These are phyloP conservation scores for Citrus glauca DNA, from an alignment of 345 rosid species.

Conservation along the genomic window DNA sequence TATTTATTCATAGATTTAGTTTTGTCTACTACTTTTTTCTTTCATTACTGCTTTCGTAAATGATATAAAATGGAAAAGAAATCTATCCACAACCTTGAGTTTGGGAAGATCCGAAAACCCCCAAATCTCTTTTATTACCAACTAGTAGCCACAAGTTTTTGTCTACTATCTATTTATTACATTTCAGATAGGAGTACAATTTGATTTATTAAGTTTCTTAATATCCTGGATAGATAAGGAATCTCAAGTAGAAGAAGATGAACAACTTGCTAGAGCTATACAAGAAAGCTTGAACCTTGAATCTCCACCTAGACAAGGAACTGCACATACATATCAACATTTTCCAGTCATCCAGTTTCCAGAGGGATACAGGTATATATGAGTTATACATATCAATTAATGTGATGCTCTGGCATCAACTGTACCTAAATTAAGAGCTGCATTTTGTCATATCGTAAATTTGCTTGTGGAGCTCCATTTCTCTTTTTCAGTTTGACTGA, in stretches of 20 bases:
- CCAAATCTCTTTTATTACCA: not conserved
- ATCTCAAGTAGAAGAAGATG: slow-evolving; percentile 74
- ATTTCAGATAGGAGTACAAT: not conserved
- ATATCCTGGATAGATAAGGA: slow-evolving; percentile 41
- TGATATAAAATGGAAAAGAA: not conserved
- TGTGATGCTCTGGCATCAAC: not conserved
- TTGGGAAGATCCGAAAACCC: not conserved
- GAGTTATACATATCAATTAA: not conserved
- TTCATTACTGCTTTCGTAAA: not conserved
- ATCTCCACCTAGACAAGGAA: slow-evolving; percentile 45
- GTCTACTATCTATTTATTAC: not conserved
- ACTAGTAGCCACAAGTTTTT: not conserved
- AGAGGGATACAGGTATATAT: slow-evolving; percentile 69
- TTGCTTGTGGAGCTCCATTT: not conserved
- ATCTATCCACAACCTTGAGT: not conserved
- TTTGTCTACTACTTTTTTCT: not conserved
- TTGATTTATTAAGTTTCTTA: slow-evolving; percentile 21
- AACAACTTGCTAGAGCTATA: slow-evolving; percentile 84
- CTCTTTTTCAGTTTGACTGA: not conserved
- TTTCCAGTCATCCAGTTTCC: slow-evolving; percentile 47
- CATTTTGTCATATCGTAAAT: not conserved
- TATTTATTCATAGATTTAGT: not conserved
- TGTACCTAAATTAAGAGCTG: not conserved
- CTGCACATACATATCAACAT: slow-evolving; percentile 26
- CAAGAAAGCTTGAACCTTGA: slow-evolving; percentile 78